These are phyloP conservation scores for Rubia tinctorum DNA, from an alignment of 305 asterid genomes.

Conservation along the genomic window DNA sequence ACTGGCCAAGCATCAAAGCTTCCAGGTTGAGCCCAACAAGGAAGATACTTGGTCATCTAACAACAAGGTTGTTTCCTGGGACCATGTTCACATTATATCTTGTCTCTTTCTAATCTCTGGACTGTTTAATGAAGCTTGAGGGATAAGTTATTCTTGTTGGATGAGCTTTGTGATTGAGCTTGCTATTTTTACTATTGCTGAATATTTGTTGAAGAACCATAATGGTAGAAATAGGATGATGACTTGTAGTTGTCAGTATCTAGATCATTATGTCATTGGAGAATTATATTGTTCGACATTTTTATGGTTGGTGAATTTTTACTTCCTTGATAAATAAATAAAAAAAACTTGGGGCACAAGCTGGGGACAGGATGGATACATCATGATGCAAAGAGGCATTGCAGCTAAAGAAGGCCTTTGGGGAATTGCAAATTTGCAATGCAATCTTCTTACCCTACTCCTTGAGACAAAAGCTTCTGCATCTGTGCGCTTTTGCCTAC, in stretches of 20 bases:
- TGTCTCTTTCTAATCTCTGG: neutral
- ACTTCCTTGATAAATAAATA: too few relatives aligned
- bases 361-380: too few relatives aligned
- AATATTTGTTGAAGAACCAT: neutral
- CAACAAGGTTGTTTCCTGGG: constrained; percentile 11
- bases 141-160: neutral
- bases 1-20: constrained; percentile 79
- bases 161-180: neutral
- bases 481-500: too few relatives aligned
- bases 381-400: too few relatives aligned
- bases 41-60: constrained; percentile 77
- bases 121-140: constrained; percentile 1
- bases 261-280: neutral
- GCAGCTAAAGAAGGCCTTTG: too few relatives aligned
- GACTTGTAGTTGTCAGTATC: neutral
- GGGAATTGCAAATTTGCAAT: too few relatives aligned
- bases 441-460: too few relatives aligned
- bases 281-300: too few relatives aligned
- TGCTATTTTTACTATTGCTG: neutral
- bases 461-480: too few relatives aligned
- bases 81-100: neutral
- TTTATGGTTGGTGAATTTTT: too few relatives aligned
- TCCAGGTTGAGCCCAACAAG: constrained; percentile 92
- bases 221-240: neutral
- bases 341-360: too few relatives aligned